Base-by-base conservation (phyloP, 169 alveolate species). In the Plasmodium yoelii region DNA sequence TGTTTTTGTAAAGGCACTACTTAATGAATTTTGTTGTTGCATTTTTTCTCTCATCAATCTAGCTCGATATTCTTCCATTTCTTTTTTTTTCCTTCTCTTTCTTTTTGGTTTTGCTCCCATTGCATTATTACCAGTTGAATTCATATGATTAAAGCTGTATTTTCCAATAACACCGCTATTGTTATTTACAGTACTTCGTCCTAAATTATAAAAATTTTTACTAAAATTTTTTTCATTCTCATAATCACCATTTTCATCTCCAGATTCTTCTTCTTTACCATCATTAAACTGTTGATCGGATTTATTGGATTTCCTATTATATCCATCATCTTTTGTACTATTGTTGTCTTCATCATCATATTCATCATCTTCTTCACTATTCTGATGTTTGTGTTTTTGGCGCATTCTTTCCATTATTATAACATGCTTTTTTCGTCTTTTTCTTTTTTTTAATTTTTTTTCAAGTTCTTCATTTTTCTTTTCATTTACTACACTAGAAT, bases 21-120 rank as follows among this genome's bases (percentile, higher is more conserved):
- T 70, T 51, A 86, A 57, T 5, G 87, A 70, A 70, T 86, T 86
- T 47, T 86, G 91, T n/a, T 71, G 86, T 9, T 86, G 86, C 80
- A 71, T 57, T 70, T 86, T 86, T 59, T 71, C 91, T 59, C 47
- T 86, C 71, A 86, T 46, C 53, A 59, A 22, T n/a, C 80, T 72
- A 12, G 91, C 91, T 59, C 91, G 47, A 22, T 63, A 70, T 70
- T 63, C 91, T 65, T 86, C 91, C 91, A 86, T 86, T 70, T 86
- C 91, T 86, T 86, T 86, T 44, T 86, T 86, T 59, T 86, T 86
- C 22, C 91, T 47, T 51, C 91, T 68, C 51, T 86, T 86, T 64
- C 91, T 86, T 86, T 86, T 86, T 13, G 86, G 91, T 69, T 86
- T 86, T 39, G 70, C 10, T n/a, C 69, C 57, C 46, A 22, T 65